phyloP scores from a whole-genome alignment of 1,284 basidiomycete genomes.

The Gomphus bonarii region DNA sequence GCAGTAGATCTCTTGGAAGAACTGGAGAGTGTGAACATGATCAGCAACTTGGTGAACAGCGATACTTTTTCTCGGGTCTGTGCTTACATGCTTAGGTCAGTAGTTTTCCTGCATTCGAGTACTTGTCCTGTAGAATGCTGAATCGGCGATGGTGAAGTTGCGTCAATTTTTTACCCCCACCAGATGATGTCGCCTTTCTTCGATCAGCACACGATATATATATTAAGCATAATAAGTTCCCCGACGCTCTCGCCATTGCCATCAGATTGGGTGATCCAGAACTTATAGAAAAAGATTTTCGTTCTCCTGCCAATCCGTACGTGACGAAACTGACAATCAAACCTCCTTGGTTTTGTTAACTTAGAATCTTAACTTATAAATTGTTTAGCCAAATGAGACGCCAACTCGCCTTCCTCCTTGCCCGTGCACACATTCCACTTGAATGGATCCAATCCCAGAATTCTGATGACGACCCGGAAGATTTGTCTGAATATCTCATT shows the following conservation, averaged over 20 bases:
- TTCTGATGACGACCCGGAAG: conserved; percentile 46
- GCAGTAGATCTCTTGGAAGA: conserved; percentile 96
- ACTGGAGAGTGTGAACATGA: conserved; percentile 81
- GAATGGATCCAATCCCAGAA: conserved; percentile 72
- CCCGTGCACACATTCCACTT: conserved; percentile 84
- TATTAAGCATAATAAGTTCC: conserved; percentile 79
- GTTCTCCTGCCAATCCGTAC: conserved; percentile 76
- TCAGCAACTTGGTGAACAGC: conserved; percentile 71
- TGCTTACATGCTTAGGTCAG: conserved; percentile 91
- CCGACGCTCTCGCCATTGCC: conserved; percentile 85
- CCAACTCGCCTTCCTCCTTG: conserved; percentile 91
- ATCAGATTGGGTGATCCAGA: conserved; percentile 80
- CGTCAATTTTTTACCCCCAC: conserved; percentile 85
- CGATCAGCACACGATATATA: conserved; percentile 88
- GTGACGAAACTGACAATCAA: conserved; percentile 23
- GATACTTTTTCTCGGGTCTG: conserved; percentile 93
- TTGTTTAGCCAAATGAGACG: conserved; percentile 75
- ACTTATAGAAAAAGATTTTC: conserved; percentile 79
- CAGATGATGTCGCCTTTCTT: conserved; percentile 89
- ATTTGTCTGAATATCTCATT: conserved; percentile 75
- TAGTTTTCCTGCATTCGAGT: conserved; percentile 13
- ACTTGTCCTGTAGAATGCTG: conserved; percentile 1
- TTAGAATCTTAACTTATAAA: neutral
- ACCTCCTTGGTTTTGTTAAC: neutral
- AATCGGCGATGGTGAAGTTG: conserved; percentile 43